These are phyloP conservation scores for Dunaliella primolecta DNA, from an alignment of 139 green algal species.

Conservation along the genomic window DNA sequence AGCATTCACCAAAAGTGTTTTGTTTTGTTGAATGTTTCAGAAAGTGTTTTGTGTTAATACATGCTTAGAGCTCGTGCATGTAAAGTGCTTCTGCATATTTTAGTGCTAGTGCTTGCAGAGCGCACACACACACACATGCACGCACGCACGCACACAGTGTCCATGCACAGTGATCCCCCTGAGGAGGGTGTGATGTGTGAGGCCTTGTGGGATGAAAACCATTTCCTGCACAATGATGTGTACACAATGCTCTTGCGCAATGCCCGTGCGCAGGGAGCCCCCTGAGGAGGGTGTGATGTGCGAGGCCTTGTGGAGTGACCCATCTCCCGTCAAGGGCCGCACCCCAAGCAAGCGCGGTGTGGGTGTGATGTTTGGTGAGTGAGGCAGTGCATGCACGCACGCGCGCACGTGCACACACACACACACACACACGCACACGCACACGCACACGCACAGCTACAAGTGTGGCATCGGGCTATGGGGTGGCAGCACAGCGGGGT, in stretches of 20 bases:
- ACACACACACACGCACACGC: too few species aligned
- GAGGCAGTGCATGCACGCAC: neutral
- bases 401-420: neutral
- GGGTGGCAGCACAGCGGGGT: too few species aligned
- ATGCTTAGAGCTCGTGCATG: too few species aligned
- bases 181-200: slow-evolving; percentile 97
- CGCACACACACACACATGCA: neutral
- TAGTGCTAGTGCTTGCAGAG: neutral
- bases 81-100: neutral
- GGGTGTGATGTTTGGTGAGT: slow-evolving; percentile 72
- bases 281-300: slow-evolving; percentile 96
- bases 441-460: too few species aligned
- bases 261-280: slow-evolving; percentile 67
- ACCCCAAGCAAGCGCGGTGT: slow-evolving; percentile 88
- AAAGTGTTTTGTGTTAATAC: too few species aligned
- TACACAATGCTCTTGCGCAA: neutral
- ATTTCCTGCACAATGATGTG: neutral
- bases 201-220: slow-evolving; percentile 85
- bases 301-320: slow-evolving; percentile 95
- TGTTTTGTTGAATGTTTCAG: too few species aligned
- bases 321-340: slow-evolving; percentile 63
- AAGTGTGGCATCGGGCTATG: too few species aligned
- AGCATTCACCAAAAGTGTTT: neutral
- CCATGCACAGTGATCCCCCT: slow-evolving; percentile 87
- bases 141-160: too few species aligned